These are phyloP conservation scores for Acanthamoeba lugdunensis DNA, from an alignment of 208 protist genomes.

Conservation along the genomic window DNA sequence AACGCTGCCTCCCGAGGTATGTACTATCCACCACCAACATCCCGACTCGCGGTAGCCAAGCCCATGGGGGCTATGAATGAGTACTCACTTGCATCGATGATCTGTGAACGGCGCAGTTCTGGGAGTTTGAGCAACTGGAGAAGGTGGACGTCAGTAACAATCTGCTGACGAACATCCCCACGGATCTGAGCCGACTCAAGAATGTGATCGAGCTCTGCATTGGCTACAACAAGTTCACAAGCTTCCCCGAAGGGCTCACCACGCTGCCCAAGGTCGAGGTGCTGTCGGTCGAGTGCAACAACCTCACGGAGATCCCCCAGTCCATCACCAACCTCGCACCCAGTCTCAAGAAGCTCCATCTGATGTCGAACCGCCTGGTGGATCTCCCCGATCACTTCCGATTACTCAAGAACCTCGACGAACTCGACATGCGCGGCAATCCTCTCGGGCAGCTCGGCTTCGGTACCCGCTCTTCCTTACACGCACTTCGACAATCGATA, in stretches of 20 bases:
- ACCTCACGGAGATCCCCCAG: constrained; percentile 7
- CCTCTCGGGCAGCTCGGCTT: constrained; percentile 66
- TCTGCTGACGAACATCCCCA: constrained; percentile 30
- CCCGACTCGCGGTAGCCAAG: no score
- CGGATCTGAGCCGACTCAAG: constrained; percentile 52
- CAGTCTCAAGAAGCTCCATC: constrained; percentile 58
- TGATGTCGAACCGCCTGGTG: constrained; percentile 44
- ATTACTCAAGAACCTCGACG: constrained; percentile 62
- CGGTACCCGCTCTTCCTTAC: background rate
- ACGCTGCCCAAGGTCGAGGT: constrained; percentile 62
- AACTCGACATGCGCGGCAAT: constrained; percentile 65
- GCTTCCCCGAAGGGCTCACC: constrained; percentile 59
- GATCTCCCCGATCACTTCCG: constrained; percentile 65
- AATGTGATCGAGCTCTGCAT: constrained; percentile 62
- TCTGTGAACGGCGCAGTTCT: constrained; percentile 14
- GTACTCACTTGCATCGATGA: no score
- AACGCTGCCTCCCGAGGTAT: constrained; percentile 24
- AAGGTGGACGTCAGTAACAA: constrained; percentile 68
- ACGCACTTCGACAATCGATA: background rate
- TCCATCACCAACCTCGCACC: constrained; percentile 32
- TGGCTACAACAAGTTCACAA: constrained; percentile 63
- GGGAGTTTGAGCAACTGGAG: constrained; percentile 53
- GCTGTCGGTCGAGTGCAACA: constrained; percentile 53
- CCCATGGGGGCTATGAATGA: no score
- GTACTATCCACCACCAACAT: background rate